Evolutionary conservation across 1,284 basidiomycete species (phyloP).

Genomic region (Trametes sp.): DNA sequence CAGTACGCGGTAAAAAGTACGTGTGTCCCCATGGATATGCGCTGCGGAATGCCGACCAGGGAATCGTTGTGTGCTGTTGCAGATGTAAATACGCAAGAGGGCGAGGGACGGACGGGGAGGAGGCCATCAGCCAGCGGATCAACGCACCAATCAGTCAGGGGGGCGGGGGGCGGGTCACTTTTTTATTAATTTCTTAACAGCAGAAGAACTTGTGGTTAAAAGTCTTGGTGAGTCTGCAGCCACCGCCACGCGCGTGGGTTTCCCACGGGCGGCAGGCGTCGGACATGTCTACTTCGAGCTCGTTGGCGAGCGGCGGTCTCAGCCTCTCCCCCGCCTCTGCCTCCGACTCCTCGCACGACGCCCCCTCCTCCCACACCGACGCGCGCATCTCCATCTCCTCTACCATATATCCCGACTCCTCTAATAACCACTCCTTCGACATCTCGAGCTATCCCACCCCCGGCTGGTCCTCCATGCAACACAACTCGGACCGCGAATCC

Average conservation of each 20-base stretch:
- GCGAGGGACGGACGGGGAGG: not conserved
- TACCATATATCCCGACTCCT: conserved; percentile 48
- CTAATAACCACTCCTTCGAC: conserved; percentile 37
- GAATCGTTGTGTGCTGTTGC: not conserved
- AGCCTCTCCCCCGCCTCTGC: conserved; percentile 26
- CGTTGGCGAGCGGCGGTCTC: conserved; percentile 10
- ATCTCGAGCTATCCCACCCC: conserved; percentile 20
- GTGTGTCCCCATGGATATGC: conserved; percentile 26
- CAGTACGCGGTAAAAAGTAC: conserved; percentile 15
- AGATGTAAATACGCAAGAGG: not conserved
- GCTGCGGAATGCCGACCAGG: conserved; percentile 2
- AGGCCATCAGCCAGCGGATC: conserved; percentile 19
- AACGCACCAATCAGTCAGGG: conserved; percentile 7
- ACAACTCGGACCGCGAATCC: conserved; percentile 49
- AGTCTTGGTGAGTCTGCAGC: conserved; percentile 9
- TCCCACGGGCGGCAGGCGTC: conserved; percentile 38
- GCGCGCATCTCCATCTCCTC: conserved; percentile 54
- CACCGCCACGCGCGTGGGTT: conserved; percentile 31
- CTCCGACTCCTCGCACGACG: conserved; percentile 43
- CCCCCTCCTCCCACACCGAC: conserved; percentile 47
- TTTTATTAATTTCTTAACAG: too few species aligned
- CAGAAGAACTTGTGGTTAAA: too few species aligned
- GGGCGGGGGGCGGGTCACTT: conserved; percentile 4
- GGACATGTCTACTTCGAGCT: conserved; percentile 31
- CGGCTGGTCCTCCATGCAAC: conserved; percentile 35